phyloP scores from a whole-genome alignment of 2,329 filamentous ascomycete species.

The Madurella fahalii region DNA sequence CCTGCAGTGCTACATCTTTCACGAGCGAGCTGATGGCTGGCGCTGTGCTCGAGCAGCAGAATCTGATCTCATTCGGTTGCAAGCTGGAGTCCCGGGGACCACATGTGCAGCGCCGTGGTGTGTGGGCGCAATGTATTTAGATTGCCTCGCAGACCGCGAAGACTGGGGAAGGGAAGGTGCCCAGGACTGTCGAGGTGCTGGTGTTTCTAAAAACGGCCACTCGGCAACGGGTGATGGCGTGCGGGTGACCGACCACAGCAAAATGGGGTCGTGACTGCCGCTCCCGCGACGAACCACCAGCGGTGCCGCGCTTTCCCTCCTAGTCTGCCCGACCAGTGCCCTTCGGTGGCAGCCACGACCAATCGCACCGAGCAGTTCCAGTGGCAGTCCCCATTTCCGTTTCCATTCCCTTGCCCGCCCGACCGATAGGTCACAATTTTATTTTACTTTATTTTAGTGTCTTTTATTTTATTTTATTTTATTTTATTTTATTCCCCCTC shows the following conservation, averaged over 20 bases:
- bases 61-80: slow-evolving; percentile 22
- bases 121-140: slow-evolving; percentile 23
- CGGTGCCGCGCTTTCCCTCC: neutral
- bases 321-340: neutral
- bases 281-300: neutral
- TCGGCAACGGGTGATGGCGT: slow-evolving; percentile 10
- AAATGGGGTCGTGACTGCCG: slow-evolving; percentile 9
- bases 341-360: neutral
- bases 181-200: slow-evolving; percentile 2
- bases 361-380: neutral
- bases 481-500: neutral
- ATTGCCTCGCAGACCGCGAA: slow-evolving; percentile 17
- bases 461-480: too few species aligned
- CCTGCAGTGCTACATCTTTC: neutral
- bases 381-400: neutral
- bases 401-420: neutral
- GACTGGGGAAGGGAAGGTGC: slow-evolving; percentile 6
- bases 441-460: neutral
- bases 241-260: neutral
- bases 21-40: neutral
- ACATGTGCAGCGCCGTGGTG: slow-evolving; percentile 23
- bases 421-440: neutral
- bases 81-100: slow-evolving; percentile 18
- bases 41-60: slow-evolving; percentile 8
- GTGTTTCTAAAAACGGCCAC: slow-evolving; percentile 26